Evolutionary conservation across 345 rosid species (phyloP).

Genomic region (Melaleuca quinquenervia): DNA sequence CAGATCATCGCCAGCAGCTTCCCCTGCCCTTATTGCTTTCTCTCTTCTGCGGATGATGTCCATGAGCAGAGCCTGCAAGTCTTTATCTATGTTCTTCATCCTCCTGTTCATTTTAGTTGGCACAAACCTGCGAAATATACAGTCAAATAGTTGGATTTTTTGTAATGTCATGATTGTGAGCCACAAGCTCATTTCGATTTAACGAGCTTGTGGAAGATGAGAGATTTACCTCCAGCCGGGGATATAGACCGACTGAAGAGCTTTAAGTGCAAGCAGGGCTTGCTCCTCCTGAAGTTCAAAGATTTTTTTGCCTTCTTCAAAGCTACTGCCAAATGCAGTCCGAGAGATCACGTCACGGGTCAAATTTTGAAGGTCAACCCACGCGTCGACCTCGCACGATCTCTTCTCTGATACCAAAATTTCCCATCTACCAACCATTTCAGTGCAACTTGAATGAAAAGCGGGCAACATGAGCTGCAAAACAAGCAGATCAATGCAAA

Average conservation of each 20-base stretch:
- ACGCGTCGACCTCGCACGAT: conserved; percentile 2
- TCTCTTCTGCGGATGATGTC: conserved; percentile 23
- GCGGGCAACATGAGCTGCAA: not conserved
- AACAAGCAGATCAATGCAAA: not conserved
- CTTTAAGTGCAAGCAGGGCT: conserved; percentile 12
- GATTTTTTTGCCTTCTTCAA: conserved; percentile 54
- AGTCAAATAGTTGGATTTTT: too few relatives aligned
- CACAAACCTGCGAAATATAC: conserved; percentile 8
- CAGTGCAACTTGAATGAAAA: conserved; percentile 8
- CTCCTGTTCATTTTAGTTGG: conserved; percentile 18
- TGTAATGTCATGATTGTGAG: too few relatives aligned
- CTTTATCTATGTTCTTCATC: conserved; percentile 13
- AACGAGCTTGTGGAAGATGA: not conserved
- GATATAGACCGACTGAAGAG: conserved; percentile 15
- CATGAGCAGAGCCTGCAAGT: conserved; percentile 11
- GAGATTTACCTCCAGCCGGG: conserved; percentile 50
- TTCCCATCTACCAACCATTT: conserved; percentile 23
- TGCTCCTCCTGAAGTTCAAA: conserved; percentile 39
- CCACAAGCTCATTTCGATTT: not conserved
- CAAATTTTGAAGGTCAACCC: conserved; percentile 6
- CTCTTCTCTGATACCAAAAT: not conserved
- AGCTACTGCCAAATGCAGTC: conserved; percentile 61
- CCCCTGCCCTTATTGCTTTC: conserved; percentile 20
- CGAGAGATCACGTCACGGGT: conserved; percentile 25
- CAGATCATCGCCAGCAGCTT: conserved; percentile 18